Percentiles rank a stretch among this genome's conserved stretches.
These are phyloP conservation scores for Clausena lansium DNA, from an alignment of 345 rosid genomes.

Conservation along the genomic window DNA sequence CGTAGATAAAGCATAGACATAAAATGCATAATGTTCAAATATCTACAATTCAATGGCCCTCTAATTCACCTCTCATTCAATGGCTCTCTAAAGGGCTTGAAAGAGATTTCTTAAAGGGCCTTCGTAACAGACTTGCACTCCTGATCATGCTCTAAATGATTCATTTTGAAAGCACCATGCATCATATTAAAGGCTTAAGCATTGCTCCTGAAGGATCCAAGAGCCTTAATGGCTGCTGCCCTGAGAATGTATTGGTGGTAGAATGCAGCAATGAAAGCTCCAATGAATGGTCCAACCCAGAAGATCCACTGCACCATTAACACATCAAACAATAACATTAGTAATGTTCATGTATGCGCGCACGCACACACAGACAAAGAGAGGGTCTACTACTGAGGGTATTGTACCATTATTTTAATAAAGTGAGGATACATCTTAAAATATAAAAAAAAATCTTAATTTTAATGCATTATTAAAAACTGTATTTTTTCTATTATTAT, in stretches of 20 bases:
- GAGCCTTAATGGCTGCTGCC: slow-evolving; percentile 75
- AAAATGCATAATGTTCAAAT: neutral
- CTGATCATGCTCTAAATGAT: slow-evolving; percentile 13
- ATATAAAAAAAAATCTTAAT: too few species aligned
- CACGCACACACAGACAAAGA: too few species aligned
- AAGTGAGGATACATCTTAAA: too few species aligned
- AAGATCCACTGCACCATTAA: slow-evolving; percentile 68
- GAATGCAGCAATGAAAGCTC: slow-evolving; percentile 77
- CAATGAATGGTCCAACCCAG: slow-evolving; percentile 95
- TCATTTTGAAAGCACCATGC: slow-evolving; percentile 14
- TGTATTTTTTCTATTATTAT: too few species aligned
- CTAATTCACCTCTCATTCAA: slow-evolving; percentile 3
- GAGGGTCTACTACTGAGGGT: too few species aligned
- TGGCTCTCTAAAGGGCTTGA: neutral
- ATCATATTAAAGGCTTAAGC: slow-evolving; percentile 29
- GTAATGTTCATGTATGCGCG: neutral
- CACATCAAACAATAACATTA: neutral
- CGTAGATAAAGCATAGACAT: neutral
- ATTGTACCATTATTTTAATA: too few species aligned
- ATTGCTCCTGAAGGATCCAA: slow-evolving; percentile 86
- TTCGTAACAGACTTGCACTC: slow-evolving; percentile 20
- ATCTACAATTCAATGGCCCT: slow-evolving; percentile 41
- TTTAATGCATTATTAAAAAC: too few species aligned
- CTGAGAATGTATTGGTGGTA: slow-evolving; percentile 77
- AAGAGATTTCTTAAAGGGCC: slow-evolving; percentile 18